Evolutionary conservation across 805 yeast species (phyloP).

Genomic region (Yamadazyma nakazawae): DNA sequence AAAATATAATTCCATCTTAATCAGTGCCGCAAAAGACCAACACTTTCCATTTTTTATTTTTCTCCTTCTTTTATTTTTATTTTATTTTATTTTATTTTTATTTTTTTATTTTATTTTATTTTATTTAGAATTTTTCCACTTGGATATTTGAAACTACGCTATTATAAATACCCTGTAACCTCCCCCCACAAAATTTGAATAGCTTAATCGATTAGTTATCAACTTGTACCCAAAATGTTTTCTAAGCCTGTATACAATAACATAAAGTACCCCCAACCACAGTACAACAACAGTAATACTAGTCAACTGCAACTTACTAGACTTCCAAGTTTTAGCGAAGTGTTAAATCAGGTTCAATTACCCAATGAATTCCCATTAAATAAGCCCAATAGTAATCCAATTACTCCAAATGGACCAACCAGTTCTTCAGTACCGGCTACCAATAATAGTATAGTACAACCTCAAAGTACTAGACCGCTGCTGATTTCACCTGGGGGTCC

Average conservation of each 20-base stretch:
- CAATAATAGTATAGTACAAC: background rate
- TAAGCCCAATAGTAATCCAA: slow-evolving; percentile 5
- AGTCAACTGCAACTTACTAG: slow-evolving; percentile 7
- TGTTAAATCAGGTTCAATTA: slow-evolving; percentile 29
- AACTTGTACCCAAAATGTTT: slow-evolving; percentile 8
- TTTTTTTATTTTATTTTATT: background rate
- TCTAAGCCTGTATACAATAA: slow-evolving; percentile 15
- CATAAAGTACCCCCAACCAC: slow-evolving; percentile 17
- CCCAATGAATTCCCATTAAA: slow-evolving; percentile 18
- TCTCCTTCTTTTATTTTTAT: background rate
- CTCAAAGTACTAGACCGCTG: background rate
- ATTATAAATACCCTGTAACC: background rate
- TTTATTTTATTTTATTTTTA: background rate
- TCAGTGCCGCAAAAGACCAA: background rate
- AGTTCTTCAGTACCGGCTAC: background rate
- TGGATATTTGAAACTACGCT: background rate
- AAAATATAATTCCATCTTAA: background rate
- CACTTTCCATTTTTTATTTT: no score
- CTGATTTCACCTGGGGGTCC: slow-evolving; percentile 2
- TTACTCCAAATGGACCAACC: background rate
- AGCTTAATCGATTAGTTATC: background rate
- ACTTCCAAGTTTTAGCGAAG: slow-evolving; percentile 34
- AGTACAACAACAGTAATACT: slow-evolving; percentile 5
- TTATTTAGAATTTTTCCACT: background rate
- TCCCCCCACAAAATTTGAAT: background rate